Evolutionary conservation across 2,329 filamentous ascomycete species (phyloP).

Genomic region (Pseudogymnoascus verrucosus): DNA sequence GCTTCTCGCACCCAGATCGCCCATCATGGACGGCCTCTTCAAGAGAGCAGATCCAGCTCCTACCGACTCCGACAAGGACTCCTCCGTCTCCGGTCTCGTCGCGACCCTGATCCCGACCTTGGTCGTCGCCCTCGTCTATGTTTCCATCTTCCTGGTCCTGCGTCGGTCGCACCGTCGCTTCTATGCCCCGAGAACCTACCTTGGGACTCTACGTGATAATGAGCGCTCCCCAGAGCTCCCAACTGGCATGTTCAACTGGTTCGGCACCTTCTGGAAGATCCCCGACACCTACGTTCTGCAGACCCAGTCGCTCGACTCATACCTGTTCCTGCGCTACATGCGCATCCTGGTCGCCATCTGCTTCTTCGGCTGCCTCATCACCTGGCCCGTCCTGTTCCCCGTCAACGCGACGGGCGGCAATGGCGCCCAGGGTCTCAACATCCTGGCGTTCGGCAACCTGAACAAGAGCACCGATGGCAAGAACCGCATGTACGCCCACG

Average conservation of each 20-base stretch:
- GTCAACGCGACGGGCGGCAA: constrained; percentile 77
- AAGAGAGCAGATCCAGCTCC: not conserved
- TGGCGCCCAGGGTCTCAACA: constrained; percentile 57
- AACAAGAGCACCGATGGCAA: constrained; percentile 42
- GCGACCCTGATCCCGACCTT: constrained; percentile 40
- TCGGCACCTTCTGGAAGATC: constrained; percentile 56
- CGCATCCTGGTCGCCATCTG: constrained; percentile 71
- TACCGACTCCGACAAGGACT: constrained; percentile 1
- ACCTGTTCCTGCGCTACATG: constrained; percentile 82
- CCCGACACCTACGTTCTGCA: constrained; percentile 76
- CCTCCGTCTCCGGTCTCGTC: constrained; percentile 34
- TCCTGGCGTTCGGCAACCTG: constrained; percentile 74
- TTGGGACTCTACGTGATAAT: constrained; percentile 41
- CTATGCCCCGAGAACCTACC: constrained; percentile 48
- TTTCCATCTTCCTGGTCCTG: constrained; percentile 41
- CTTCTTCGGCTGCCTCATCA: constrained; percentile 74
- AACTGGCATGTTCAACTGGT: constrained; percentile 58
- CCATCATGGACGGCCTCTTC: not conserved
- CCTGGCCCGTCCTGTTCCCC: constrained; percentile 79
- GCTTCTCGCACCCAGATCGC: not conserved
- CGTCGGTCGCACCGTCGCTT: constrained; percentile 39
- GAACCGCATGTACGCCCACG: constrained; percentile 63
- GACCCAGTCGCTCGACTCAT: constrained; percentile 87
- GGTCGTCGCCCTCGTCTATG: constrained; percentile 36
- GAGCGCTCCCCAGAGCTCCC: constrained; percentile 53